A percentile compares a stretch with the other conserved stretches of the same genome.
These are phyloP conservation scores for Fraxinus greggii DNA, from an alignment of 305 asterid species.

Conservation along the genomic window DNA sequence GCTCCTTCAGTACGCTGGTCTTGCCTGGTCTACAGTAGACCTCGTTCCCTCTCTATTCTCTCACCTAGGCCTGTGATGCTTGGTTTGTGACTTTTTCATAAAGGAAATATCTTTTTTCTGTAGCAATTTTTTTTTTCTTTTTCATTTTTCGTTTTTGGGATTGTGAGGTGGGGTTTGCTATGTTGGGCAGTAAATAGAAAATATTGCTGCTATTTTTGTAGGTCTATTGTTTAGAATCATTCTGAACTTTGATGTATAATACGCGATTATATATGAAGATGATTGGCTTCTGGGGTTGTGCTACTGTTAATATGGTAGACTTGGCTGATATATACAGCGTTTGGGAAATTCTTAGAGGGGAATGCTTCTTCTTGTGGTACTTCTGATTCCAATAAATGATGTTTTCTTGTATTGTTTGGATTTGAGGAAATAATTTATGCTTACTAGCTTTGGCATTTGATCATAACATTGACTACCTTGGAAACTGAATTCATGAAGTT, in stretches of 20 bases:
- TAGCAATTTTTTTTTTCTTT: background rate
- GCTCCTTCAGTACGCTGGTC: conserved; percentile 88
- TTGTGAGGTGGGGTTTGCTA: background rate
- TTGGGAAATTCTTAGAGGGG: conserved; percentile 4
- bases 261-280: conserved; percentile 11
- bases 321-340: background rate
- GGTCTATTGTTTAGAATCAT: background rate
- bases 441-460: background rate
- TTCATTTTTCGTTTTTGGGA: background rate
- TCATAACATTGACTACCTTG: background rate
- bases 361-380: background rate
- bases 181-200: background rate
- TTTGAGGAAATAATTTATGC: background rate
- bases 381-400: background rate
- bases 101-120: background rate
- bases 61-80: conserved; percentile 58
- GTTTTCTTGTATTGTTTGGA: background rate
- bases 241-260: background rate
- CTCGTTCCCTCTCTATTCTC: conserved; percentile 85
- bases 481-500: background rate
- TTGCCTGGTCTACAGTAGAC: conserved; percentile 94
- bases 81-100: background rate
- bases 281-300: conserved; percentile 12
- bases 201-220: background rate
- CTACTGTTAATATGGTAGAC: background rate